These are phyloP conservation scores for Saccharomyces mikatae DNA, from an alignment of 805 yeast species.

Conservation along the genomic window DNA sequence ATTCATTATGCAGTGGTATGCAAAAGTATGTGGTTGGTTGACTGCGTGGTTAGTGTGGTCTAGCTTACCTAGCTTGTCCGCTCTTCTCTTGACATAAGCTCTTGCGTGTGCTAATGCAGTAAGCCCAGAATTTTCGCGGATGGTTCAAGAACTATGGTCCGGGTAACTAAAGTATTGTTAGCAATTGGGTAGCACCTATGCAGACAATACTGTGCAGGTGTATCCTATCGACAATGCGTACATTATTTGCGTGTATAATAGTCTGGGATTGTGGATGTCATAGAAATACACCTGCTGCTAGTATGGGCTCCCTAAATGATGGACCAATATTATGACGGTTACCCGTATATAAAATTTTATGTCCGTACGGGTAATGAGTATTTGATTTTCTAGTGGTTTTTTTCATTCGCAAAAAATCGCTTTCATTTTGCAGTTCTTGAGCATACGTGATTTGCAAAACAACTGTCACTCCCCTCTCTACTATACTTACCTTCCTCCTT, in stretches of 20 bases:
- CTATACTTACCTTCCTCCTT: neutral
- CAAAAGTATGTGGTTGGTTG: neutral
- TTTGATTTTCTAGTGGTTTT: neutral
- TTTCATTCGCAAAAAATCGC: neutral
- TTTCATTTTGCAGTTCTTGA: neutral
- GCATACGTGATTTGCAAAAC: neutral
- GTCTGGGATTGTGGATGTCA: no score
- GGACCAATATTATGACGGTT: neutral
- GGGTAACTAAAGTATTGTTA: neutral
- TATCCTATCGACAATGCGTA: no score
- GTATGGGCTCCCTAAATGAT: neutral
- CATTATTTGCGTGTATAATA: no score
- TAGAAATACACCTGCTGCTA: no score
- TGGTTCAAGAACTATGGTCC: neutral
- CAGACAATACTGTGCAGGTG: neutral
- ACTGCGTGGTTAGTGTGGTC: neutral
- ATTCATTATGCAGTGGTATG: constrained; percentile 54
- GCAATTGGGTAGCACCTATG: neutral
- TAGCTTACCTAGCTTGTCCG: neutral
- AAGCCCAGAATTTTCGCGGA: neutral
- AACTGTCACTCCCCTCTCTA: neutral
- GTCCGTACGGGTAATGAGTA: neutral
- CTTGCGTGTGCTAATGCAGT: neutral
- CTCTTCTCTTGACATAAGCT: neutral
- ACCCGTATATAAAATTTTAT: neutral